Conservation (phyloP, 148 eudicot species). For the Fallopia convolvulus region DNA sequence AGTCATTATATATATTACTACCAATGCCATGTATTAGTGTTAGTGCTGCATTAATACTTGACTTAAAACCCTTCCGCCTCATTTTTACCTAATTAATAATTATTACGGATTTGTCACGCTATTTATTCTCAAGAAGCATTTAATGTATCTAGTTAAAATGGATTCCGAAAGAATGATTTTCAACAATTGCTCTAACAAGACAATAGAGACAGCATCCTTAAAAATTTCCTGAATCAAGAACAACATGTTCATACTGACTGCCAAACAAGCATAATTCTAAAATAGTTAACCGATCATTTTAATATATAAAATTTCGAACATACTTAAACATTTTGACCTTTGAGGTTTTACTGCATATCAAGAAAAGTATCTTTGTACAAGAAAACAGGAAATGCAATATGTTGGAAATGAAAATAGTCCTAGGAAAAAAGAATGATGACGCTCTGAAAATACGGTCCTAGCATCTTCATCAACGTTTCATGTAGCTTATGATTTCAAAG, state of each 20-base stretch:
- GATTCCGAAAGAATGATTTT: background rate
- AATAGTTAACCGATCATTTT: background rate
- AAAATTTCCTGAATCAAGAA: background rate
- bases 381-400: background rate
- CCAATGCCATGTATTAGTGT: background rate
- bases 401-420: background rate
- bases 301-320: background rate
- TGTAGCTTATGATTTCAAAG: no score
- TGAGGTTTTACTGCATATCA: background rate
- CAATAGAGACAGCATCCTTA: background rate
- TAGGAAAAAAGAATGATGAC: background rate
- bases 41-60: background rate
- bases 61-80: background rate
- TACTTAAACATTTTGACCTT: background rate
- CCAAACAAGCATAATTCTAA: background rate
- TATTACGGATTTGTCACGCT: background rate
- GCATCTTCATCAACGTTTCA: background rate
- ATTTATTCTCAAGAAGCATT: background rate
- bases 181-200: background rate
- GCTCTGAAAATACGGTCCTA: background rate
- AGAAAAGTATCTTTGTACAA: background rate
- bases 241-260: background rate
- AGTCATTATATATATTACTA: background rate
- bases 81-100: background rate
- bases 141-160: background rate